Conservation (phyloP, 495 filamentous ascomycete genomes). For the Aspergillus leporis region DNA sequence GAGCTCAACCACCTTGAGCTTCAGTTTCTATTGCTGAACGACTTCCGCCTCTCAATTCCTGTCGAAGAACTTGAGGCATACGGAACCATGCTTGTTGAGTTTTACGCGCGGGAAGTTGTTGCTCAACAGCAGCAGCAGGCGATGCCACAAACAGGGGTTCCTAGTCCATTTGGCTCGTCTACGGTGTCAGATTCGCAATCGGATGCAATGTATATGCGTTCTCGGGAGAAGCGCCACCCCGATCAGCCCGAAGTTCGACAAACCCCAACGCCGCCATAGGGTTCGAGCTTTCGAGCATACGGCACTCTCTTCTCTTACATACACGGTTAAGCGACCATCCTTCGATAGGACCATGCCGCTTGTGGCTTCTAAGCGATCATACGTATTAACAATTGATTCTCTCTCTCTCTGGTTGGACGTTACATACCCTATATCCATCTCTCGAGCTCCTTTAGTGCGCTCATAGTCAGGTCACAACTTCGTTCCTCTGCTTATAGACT, state of each 20-base stretch:
- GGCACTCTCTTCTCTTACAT: conserved; percentile 5
- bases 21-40: conserved; percentile 94
- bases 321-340: not conserved
- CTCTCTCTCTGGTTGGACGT: conserved; percentile 16
- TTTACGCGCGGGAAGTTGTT: conserved; percentile 91
- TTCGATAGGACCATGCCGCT: not conserved
- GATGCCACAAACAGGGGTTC: conserved; percentile 21
- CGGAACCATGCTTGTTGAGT: conserved; percentile 98
- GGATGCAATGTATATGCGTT: conserved; percentile 44
- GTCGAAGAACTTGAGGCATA: conserved; percentile 97
- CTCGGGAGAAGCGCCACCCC: conserved; percentile 32
- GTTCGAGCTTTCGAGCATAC: not conserved
- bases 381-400: conserved; percentile 13
- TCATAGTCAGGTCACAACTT: conserved; percentile 9
- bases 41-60: conserved; percentile 91
- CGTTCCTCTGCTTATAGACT: conserved; percentile 16
- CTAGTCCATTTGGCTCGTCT: conserved; percentile 24
- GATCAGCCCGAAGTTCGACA: conserved; percentile 35
- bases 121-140: conserved; percentile 52
- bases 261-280: conserved; percentile 45
- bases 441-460: not conserved
- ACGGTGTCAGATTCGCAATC: conserved; percentile 23
- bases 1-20: conserved; percentile 97
- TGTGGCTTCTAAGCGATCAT: conserved; percentile 1
- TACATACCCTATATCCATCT: conserved; percentile 18